These are phyloP conservation scores for Aspergillus fumigatus DNA, from an alignment of 2,329 filamentous ascomycete genomes.

Conservation along the genomic window DNA sequence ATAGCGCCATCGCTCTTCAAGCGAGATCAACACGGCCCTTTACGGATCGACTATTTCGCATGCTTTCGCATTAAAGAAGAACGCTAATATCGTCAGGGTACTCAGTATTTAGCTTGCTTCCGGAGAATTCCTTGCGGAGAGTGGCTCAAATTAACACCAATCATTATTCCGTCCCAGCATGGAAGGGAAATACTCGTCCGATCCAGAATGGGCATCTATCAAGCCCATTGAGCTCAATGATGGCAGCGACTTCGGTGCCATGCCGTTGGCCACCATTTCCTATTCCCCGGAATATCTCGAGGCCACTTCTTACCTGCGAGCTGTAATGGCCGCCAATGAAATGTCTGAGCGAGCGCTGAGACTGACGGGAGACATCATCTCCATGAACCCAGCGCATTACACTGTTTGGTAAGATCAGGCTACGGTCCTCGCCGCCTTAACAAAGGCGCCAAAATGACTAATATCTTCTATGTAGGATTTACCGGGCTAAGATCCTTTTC, in stretches of 20 bases:
- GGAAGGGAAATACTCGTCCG: slow-evolving; percentile 51
- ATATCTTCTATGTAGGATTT: slow-evolving; percentile 54
- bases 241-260: slow-evolving; percentile 48
- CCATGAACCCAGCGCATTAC: slow-evolving; percentile 94
- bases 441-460: not conserved
- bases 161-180: slow-evolving; percentile 14
- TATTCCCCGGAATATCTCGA: slow-evolving; percentile 88
- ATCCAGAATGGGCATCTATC: slow-evolving; percentile 80
- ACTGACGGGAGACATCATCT: slow-evolving; percentile 85
- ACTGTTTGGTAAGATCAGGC: slow-evolving; percentile 71
- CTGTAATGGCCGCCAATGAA: slow-evolving; percentile 87
- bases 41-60: not conserved
- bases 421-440: not conserved
- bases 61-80: not conserved
- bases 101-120: no score
- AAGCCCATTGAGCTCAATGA: slow-evolving; percentile 79
- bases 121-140: not conserved
- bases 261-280: slow-evolving; percentile 85
- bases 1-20: not conserved
- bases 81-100: not conserved
- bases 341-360: slow-evolving; percentile 70
- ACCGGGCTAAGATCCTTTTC: slow-evolving; percentile 75
- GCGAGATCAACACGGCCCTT: not conserved
- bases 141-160: not conserved
- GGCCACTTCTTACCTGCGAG: slow-evolving; percentile 87